Percentiles rank a stretch among this genome's conserved stretches.
These are phyloP conservation scores for Mrakia blollopis DNA, from an alignment of 768 basidiomycete genomes.

Conservation along the genomic window DNA sequence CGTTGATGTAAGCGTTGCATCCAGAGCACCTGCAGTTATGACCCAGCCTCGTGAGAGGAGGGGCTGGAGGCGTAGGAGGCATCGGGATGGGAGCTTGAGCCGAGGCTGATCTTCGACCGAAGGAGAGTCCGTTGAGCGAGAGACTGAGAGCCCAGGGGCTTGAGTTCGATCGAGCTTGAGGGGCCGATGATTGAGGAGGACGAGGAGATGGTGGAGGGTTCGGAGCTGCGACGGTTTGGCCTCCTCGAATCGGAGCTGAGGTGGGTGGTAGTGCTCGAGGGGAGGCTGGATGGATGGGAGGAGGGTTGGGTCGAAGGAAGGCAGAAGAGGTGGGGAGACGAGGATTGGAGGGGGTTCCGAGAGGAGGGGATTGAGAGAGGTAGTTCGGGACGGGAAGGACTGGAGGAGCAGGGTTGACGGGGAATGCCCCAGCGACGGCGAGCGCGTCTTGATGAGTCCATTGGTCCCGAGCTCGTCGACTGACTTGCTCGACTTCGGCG, in stretches of 20 bases:
- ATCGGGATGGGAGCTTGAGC: neutral
- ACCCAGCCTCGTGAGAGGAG: neutral
- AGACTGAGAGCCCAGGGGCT: conserved; percentile 20
- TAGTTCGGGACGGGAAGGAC: conserved; percentile 57
- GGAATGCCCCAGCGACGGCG: conserved; percentile 46
- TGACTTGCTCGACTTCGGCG: conserved; percentile 68
- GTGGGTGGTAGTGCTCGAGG: neutral
- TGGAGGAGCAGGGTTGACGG: conserved; percentile 57
- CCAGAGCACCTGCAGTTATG: conserved; percentile 46
- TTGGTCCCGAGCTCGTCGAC: conserved; percentile 64
- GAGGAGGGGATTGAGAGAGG: conserved; percentile 51
- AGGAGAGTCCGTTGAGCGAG: conserved; percentile 22
- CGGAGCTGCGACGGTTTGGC: neutral
- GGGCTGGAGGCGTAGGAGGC: neutral
- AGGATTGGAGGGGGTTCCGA: neutral
- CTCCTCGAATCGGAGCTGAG: neutral
- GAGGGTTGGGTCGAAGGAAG: neutral
- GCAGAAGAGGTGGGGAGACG: neutral
- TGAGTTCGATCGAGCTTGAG: neutral
- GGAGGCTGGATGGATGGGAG: neutral
- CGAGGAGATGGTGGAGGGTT: neutral
- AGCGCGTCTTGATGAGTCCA: conserved; percentile 75
- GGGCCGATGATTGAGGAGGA: conserved; percentile 1
- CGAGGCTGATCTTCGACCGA: conserved; percentile 6
- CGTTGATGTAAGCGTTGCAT: conserved; percentile 40